Percentiles rank a stretch among this genome's conserved stretches.
Conservation (phyloP, 1,284 basidiomycete species). For the Athelia psychrophila region DNA sequence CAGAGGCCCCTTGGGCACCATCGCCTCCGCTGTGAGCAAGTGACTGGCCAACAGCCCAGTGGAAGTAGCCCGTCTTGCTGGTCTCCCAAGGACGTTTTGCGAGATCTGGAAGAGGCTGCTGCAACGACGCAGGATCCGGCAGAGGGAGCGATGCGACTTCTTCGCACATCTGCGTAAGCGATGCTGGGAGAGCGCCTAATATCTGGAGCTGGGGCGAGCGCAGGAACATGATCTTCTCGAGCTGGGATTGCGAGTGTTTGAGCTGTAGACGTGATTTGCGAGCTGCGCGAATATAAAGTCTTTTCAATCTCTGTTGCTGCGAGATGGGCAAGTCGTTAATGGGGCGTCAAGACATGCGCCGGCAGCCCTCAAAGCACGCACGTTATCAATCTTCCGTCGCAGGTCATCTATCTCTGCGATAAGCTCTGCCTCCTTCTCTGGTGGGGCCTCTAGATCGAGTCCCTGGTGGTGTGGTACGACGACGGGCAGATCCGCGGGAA, state of each 20-base stretch:
- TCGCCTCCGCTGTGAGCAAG: no score
- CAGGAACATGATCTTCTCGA: conserved; percentile 45
- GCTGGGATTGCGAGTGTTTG: conserved; percentile 38
- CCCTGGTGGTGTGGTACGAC: conserved; percentile 67
- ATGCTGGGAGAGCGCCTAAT: conserved; percentile 34
- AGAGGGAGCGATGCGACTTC: conserved; percentile 48
- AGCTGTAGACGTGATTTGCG: conserved; percentile 43
- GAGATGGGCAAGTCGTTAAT: conserved; percentile 3
- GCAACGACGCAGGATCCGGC: conserved; percentile 41
- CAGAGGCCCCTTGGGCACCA: no score
- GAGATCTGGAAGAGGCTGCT: conserved; percentile 47
- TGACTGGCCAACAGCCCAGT: conserved; percentile 12
- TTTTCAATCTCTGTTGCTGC: conserved; percentile 64
- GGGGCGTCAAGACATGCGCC: not conserved
- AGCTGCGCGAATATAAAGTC: conserved; percentile 45
- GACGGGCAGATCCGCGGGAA: conserved; percentile 60
- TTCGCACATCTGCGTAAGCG: conserved; percentile 41
- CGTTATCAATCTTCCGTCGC: conserved; percentile 55
- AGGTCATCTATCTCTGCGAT: conserved; percentile 60
- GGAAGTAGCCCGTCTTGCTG: conserved; percentile 58
- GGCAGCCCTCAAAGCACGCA: conserved; percentile 28
- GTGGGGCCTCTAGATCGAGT: conserved; percentile 46
- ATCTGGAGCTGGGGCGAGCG: conserved; percentile 27
- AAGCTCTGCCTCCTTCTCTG: conserved; percentile 54
- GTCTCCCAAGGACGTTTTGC: conserved; percentile 72